phyloP scores from a whole-genome alignment of 495 filamentous ascomycete species.

The Neurospora sp. region DNA sequence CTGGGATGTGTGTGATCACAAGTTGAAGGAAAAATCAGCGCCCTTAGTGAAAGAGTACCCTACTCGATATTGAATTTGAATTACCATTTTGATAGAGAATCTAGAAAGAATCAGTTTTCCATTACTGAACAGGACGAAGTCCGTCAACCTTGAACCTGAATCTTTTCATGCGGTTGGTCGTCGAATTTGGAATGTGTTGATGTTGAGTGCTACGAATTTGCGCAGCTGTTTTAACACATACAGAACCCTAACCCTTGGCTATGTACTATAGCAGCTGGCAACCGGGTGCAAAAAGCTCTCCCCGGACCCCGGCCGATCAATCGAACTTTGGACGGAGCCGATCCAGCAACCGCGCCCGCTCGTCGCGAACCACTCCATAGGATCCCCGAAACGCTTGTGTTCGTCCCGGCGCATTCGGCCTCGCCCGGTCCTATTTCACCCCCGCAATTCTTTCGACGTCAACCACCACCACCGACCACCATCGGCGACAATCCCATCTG shows the following conservation, averaged over 20 bases:
- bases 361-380: background rate
- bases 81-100: background rate
- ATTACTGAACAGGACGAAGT: background rate
- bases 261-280: background rate
- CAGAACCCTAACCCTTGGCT: background rate
- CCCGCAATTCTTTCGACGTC: background rate
- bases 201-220: background rate
- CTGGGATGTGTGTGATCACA: background rate
- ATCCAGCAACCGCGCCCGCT: background rate
- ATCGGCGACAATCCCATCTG: background rate
- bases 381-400: background rate
- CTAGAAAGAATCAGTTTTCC: background rate
- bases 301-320: background rate
- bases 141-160: background rate
- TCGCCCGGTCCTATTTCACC: background rate
- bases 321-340: background rate
- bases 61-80: background rate
- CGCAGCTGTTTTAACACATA: background rate
- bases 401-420: background rate
- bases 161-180: background rate
- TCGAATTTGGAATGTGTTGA: background rate
- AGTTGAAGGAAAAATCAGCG: background rate
- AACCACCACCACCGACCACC: background rate
- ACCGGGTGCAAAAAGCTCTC: background rate
- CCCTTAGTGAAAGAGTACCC: background rate